phyloP scores from a whole-genome alignment of 768 basidiomycete species.

The Phanerodontia chrysosporium region DNA sequence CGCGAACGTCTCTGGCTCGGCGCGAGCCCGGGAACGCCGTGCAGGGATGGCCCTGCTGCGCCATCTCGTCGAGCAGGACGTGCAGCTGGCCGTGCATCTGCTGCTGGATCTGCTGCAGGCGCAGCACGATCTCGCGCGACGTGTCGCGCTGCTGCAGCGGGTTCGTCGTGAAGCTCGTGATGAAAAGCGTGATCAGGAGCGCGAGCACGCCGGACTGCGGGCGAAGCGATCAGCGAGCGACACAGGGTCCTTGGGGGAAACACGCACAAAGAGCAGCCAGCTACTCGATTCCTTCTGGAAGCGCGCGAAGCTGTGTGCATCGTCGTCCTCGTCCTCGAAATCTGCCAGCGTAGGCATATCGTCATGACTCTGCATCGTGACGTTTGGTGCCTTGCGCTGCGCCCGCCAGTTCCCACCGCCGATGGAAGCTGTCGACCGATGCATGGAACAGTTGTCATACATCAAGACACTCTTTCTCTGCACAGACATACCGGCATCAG shows the following conservation, averaged over 20 bases:
- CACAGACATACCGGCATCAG: neutral
- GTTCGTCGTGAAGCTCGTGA: neutral
- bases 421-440: neutral
- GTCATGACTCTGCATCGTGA: neutral
- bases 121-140: neutral
- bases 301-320: neutral
- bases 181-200: conserved; percentile 7
- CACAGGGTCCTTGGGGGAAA: neutral
- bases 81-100: too few species aligned
- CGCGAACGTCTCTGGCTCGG: neutral
- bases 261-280: conserved; percentile 12
- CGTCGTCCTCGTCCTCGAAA: conserved; percentile 6
- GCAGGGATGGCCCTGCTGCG: neutral
- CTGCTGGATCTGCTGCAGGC: neutral
- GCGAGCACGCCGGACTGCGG: conserved; percentile 9
- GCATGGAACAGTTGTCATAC: conserved; percentile 3
- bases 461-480: neutral
- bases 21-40: neutral
- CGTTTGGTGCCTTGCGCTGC: neutral
- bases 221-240: neutral
- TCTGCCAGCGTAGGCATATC: conserved; percentile 7
- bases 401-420: neutral
- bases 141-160: neutral
- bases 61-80: neutral
- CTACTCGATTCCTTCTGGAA: conserved; percentile 1